phyloP scores from a whole-genome alignment of 495 filamentous ascomycete genomes.

The Tuber umbilicatum region DNA sequence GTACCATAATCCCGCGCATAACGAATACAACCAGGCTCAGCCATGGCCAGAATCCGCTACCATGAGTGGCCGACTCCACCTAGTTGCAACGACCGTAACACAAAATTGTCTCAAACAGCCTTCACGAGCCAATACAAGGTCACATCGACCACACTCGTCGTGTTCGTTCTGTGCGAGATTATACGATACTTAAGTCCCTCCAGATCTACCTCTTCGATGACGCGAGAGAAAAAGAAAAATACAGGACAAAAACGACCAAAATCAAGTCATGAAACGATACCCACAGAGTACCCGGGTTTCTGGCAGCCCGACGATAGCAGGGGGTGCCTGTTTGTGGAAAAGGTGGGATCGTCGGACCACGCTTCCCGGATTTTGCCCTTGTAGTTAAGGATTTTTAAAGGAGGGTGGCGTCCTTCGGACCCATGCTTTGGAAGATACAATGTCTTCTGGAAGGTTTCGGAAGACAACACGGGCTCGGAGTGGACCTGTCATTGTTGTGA shows the following conservation, averaged over 20 bases:
- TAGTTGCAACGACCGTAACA: too few species aligned
- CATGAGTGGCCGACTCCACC: too few species aligned
- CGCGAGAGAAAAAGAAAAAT: not conserved
- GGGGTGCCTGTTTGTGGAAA: not conserved
- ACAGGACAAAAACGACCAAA: not conserved
- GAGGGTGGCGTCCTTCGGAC: not conserved
- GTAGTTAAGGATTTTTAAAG: not conserved
- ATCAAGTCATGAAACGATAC: not conserved
- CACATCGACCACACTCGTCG: too few species aligned
- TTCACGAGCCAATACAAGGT: too few species aligned
- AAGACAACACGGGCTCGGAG: not conserved
- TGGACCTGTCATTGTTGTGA: not conserved
- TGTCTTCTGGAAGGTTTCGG: constrained; percentile 1
- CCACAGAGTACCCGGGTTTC: not conserved
- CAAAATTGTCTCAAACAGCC: too few species aligned
- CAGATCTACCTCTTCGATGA: not conserved
- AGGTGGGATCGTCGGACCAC: not conserved
- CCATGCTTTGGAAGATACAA: not conserved
- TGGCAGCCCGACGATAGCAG: not conserved
- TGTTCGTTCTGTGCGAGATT: too few species aligned
- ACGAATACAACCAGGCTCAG: too few species aligned
- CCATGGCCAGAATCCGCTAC: too few species aligned
- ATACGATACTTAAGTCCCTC: not conserved
- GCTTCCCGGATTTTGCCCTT: not conserved
- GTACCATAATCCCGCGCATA: not conserved